Evolutionary conservation across 805 yeast genomes (phyloP).

Genomic region (Saturnispora ahearnii): DNA sequence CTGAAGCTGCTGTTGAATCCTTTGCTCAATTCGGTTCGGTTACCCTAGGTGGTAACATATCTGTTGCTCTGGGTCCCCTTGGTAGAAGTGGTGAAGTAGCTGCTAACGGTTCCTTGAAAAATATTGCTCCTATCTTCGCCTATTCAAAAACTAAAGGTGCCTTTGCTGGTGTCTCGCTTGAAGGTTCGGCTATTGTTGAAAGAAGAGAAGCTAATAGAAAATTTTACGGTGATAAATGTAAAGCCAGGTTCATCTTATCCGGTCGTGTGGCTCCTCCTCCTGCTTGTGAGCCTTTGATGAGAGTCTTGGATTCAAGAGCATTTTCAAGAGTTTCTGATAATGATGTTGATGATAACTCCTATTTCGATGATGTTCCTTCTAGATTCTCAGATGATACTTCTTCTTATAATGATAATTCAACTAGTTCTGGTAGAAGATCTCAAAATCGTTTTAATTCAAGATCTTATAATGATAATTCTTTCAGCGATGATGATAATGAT

Average conservation of each 20-base stretch:
- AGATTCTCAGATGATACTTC: conserved; percentile 52
- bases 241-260: conserved; percentile 73
- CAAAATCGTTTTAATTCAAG: conserved; percentile 10
- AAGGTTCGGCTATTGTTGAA: conserved; percentile 93
- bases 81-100: conserved; percentile 98
- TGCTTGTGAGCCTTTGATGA: conserved; percentile 76
- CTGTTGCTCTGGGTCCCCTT: conserved; percentile 95
- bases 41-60: conserved; percentile 89
- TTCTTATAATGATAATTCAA: conserved; percentile 19
- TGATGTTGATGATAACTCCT: conserved; percentile 48
- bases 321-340: conserved; percentile 43
- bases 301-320: conserved; percentile 78
- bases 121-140: conserved; percentile 85
- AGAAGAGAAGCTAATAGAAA: conserved; percentile 95
- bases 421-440: conserved; percentile 12
- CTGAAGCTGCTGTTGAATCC: conserved; percentile 80
- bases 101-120: conserved; percentile 80
- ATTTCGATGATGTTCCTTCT: conserved; percentile 70
- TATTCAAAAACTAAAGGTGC: conserved; percentile 95
- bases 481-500: conserved; percentile 26
- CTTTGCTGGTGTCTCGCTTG: conserved; percentile 94
- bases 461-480: conserved; percentile 20
- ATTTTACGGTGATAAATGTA: conserved; percentile 82
- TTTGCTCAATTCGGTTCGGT: conserved; percentile 92
- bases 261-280: conserved; percentile 94